Evolutionary conservation across 805 yeast species (phyloP).

Genomic region (Suhomyces vadensis): DNA sequence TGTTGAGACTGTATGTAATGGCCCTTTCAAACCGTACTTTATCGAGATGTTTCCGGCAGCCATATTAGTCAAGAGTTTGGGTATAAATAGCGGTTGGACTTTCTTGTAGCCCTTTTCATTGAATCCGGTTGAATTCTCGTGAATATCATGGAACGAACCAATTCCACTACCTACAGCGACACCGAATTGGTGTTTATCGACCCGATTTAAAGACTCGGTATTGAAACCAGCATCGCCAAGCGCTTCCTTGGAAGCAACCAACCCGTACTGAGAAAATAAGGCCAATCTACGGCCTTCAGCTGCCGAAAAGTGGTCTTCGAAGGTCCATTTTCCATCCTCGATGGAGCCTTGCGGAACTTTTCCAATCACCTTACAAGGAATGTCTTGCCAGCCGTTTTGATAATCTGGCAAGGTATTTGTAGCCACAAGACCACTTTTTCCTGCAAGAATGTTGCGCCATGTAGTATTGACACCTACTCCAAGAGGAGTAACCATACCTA

Average conservation of each 20-base stretch:
- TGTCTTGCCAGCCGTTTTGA: slow-evolving; percentile 46
- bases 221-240: slow-evolving; percentile 56
- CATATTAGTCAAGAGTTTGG: slow-evolving; percentile 84
- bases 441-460: slow-evolving; percentile 55
- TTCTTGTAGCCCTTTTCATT: slow-evolving; percentile 58
- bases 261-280: slow-evolving; percentile 71
- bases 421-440: slow-evolving; percentile 60
- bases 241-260: slow-evolving; percentile 79
- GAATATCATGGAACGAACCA: slow-evolving; percentile 77
- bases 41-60: slow-evolving; percentile 91
- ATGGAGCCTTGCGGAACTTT: slow-evolving; percentile 56
- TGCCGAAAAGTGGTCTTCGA: slow-evolving; percentile 48
- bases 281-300: slow-evolving; percentile 65
- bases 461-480: slow-evolving; percentile 63
- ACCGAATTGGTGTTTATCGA: slow-evolving; percentile 47
- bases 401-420: slow-evolving; percentile 44
- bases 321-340: slow-evolving; percentile 52
- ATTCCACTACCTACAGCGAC: slow-evolving; percentile 93
- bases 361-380: slow-evolving; percentile 79
- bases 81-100: slow-evolving; percentile 85
- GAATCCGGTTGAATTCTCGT: slow-evolving; percentile 60
- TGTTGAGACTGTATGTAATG: slow-evolving; percentile 83
- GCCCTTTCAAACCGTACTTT: slow-evolving; percentile 73
- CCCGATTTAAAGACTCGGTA: neutral
- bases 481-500: slow-evolving; percentile 84